Percentiles rank a stretch among this genome's conserved stretches.
Conservation (phyloP, 495 filamentous ascomycete species). For the Penicillium parvum region DNA sequence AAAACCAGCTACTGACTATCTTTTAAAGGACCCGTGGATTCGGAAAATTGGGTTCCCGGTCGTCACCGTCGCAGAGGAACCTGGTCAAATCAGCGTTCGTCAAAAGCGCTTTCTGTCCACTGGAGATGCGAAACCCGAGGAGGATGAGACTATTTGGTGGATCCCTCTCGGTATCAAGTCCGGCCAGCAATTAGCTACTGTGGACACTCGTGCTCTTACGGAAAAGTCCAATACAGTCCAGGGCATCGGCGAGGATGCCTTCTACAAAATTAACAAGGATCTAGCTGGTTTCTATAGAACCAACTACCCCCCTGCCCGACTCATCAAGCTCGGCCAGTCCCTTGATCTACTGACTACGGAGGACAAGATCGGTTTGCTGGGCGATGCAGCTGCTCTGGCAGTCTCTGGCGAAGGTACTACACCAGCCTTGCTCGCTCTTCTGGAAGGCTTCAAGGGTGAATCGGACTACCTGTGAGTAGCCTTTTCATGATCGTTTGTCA, state of each 20-base stretch:
- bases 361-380: slow-evolving; percentile 88
- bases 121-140: slow-evolving; percentile 84
- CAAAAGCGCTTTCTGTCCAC: slow-evolving; percentile 87
- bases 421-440: slow-evolving; percentile 68
- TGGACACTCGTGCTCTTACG: slow-evolving; percentile 56
- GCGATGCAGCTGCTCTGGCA: slow-evolving; percentile 88
- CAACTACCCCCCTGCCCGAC: slow-evolving; percentile 76
- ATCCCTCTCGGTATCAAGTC: slow-evolving; percentile 77
- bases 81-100: slow-evolving; percentile 71
- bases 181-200: slow-evolving; percentile 31
- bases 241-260: slow-evolving; percentile 63
- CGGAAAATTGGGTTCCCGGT: slow-evolving; percentile 91
- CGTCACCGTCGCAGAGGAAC: slow-evolving; percentile 76
- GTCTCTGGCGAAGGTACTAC: slow-evolving; percentile 80
- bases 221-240: slow-evolving; percentile 68
- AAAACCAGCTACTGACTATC: slow-evolving; percentile 9
- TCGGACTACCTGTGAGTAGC: slow-evolving; percentile 63
- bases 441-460: slow-evolving; percentile 79
- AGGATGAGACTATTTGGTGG: slow-evolving; percentile 95
- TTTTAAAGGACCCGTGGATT: slow-evolving; percentile 76
- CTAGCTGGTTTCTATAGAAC: slow-evolving; percentile 90
- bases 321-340: slow-evolving; percentile 72
- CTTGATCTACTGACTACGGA: slow-evolving; percentile 68
- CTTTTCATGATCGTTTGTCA: neutral
- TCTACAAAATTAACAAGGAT: slow-evolving; percentile 89